Evolutionary conservation across 2,329 filamentous ascomycete genomes (phyloP).

Genomic region (Metarhizium rileyi): DNA sequence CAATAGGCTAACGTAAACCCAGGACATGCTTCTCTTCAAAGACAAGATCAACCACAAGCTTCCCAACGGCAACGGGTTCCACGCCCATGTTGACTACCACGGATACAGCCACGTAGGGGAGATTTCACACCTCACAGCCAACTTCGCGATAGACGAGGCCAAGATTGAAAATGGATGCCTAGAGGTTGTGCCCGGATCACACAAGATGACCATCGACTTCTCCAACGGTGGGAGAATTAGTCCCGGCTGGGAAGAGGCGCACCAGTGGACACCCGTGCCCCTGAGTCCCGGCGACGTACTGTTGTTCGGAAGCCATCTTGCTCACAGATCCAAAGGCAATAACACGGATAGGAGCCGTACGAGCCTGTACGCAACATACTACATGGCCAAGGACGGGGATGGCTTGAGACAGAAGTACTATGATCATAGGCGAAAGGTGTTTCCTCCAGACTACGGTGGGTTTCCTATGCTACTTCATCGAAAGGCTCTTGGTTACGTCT

Average conservation of each 20-base stretch:
- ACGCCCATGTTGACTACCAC: slow-evolving; percentile 4
- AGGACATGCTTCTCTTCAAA: slow-evolving; percentile 6
- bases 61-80: slow-evolving; percentile 5
- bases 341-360: background rate
- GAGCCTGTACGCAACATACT: slow-evolving; percentile 2
- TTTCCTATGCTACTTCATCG: no score
- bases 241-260: background rate
- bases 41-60: slow-evolving; percentile 6
- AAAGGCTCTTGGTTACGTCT: no score
- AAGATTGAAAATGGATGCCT: background rate
- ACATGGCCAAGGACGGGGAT: slow-evolving; percentile 1
- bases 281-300: background rate
- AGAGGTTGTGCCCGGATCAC: slow-evolving; percentile 1
- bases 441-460: slow-evolving; percentile 1
- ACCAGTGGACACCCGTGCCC: background rate
- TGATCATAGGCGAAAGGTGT: background rate
- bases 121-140: slow-evolving; percentile 1
- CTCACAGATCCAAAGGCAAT: background rate
- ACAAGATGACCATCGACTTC: slow-evolving; percentile 1
- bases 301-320: background rate
- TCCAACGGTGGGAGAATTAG: slow-evolving; percentile 1
- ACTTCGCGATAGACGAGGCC: background rate
- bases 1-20: background rate
- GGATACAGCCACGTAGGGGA: slow-evolving; percentile 1
- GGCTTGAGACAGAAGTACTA: background rate